Evolutionary conservation across 257 asterid genomes (phyloP), one percentile per base, ranked within the genome.

Genomic region (Ilex aquifolium): DNA sequence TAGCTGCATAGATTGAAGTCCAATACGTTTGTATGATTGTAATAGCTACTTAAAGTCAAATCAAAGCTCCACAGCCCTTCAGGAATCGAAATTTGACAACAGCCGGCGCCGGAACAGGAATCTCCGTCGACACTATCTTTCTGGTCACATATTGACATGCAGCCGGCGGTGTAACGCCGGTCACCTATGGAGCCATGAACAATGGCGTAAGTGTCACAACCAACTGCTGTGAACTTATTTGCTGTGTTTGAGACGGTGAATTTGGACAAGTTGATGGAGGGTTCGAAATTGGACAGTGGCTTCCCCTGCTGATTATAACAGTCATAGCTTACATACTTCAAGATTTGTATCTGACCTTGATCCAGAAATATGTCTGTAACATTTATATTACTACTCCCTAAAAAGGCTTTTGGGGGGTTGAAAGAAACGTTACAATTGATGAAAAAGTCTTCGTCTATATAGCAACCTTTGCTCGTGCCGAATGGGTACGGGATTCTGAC

Each of bases 201-300:
- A 3, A 57, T n/a, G 2, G 75, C 77, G 31, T 70, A 64, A 15
- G 71, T 73, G 72, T 75, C 81, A 44, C 80, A 78, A 0, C 83
- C 83, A 1, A 74, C 31, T 0, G 61, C 65, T 0, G 63, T 60
- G 67, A 71, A 72, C 64, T 65, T 75, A 53, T 80, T 76, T 9
- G 13, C 61, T 1, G 68, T 48, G 61, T 67, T 69, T 40, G 73
- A 67, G 27, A 70, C 17, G 1, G 48, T 44, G 64, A 64, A 72
- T 15, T 61, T 32, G 13, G 58, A 13, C 13, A 65, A 32, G 5
- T 21, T 15, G 60, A 71, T 39, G 32, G 31, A 29, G 6, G 72
- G 55, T 3, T 10, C 16, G 31, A 40, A 27, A 29, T 55, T 6
- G 0, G 2, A 15, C 6, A 32, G 13, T n/a, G 31, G 60, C 31